Conservation (phyloP, 2,329 filamentous ascomycete genomes). For the Teratosphaeria epicoccoides region DNA sequence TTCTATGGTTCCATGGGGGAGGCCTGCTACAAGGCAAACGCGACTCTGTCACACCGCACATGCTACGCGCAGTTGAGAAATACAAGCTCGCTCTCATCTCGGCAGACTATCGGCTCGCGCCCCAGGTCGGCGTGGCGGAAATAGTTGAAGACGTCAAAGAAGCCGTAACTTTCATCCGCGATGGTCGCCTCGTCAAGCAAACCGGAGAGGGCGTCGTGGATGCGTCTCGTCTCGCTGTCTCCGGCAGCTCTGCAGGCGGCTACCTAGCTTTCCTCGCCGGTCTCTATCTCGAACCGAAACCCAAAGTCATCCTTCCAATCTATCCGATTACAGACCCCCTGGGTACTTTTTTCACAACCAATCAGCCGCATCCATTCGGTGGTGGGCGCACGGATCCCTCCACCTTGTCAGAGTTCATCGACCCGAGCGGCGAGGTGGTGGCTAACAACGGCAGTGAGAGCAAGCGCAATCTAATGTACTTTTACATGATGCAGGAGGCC, state of each 20-base stretch:
- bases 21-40: conserved; percentile 23
- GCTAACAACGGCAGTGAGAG: conserved; percentile 13
- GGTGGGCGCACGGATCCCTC: conserved; percentile 7
- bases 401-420: conserved; percentile 13
- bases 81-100: conserved; percentile 20
- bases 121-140: conserved; percentile 22
- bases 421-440: conserved; percentile 13
- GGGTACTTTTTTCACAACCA: conserved; percentile 21
- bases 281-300: conserved; percentile 23
- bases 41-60: conserved; percentile 14
- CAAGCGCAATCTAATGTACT: conserved; percentile 15
- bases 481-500: conserved; percentile 19
- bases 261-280: conserved; percentile 23
- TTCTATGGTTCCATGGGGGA: conserved; percentile 17
- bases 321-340: conserved; percentile 26
- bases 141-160: conserved; percentile 22
- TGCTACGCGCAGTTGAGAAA: conserved; percentile 15
- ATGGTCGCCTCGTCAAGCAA: conserved; percentile 8
- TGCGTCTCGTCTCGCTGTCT: conserved; percentile 16
- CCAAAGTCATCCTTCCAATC: conserved; percentile 21
- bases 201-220: conserved; percentile 12
- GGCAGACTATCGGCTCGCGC: conserved; percentile 24
- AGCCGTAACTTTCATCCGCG: conserved; percentile 20
- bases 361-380: conserved; percentile 17
- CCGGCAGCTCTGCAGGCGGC: conserved; percentile 22